Percentiles rank a stretch among this genome's conserved stretches.
Conservation (phyloP, 768 basidiomycete species). For the Pisolithus albus region DNA sequence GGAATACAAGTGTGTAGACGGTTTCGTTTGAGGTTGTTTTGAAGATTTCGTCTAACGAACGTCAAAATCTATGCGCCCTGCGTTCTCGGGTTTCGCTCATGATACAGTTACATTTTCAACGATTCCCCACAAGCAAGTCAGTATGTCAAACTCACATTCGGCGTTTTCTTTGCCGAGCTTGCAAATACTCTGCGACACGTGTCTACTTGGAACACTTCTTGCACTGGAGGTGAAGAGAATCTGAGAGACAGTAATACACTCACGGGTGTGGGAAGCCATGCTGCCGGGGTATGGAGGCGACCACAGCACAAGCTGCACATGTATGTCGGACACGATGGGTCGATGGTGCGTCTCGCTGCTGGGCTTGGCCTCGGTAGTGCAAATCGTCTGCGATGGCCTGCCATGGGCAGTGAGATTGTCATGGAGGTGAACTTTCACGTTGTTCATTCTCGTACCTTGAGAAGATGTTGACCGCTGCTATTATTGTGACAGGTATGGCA, state of each 20-base stretch:
- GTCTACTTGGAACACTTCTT: conserved; percentile 14
- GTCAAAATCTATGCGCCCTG: too few relatives aligned
- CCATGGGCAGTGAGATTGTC: conserved; percentile 40
- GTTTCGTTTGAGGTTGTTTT: neutral
- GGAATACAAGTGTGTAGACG: conserved; percentile 46
- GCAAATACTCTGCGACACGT: conserved; percentile 34
- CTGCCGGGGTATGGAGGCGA: too few relatives aligned
- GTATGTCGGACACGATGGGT: conserved; percentile 44
- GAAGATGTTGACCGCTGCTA: neutral
- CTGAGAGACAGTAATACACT: too few relatives aligned
- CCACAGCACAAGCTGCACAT: conserved; percentile 34
- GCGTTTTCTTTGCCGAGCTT: conserved; percentile 42
- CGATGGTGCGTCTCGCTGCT: conserved; percentile 35
- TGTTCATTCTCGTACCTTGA: neutral
- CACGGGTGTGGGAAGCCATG: neutral
- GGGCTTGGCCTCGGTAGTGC: conserved; percentile 35
- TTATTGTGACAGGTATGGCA: conserved; percentile 34
- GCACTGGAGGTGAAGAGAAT: too few relatives aligned
- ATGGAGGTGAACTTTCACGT: conserved; percentile 32
- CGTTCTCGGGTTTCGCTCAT: too few relatives aligned
- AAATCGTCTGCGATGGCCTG: conserved; percentile 38
- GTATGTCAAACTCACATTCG: conserved; percentile 41
- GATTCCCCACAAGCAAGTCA: conserved; percentile 36
- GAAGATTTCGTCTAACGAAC: too few relatives aligned
- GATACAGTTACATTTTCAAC: conserved; percentile 43